phyloP scores from a whole-genome alignment of 768 basidiomycete genomes.

The Boletales sp. region DNA sequence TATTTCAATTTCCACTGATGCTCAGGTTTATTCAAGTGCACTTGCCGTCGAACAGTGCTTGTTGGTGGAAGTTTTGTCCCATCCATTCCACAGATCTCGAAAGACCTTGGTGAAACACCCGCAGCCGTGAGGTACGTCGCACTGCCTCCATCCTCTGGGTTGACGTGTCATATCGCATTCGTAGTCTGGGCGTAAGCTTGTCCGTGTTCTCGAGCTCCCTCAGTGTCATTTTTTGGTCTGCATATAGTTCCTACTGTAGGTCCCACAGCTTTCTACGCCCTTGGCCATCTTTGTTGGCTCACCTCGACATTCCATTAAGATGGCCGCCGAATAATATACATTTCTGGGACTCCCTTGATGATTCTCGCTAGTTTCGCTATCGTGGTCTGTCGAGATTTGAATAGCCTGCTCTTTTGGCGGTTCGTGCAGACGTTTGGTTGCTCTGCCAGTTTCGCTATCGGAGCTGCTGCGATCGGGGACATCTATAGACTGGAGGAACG shows the following conservation, averaged over 20 bases:
- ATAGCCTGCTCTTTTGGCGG: constrained; percentile 55
- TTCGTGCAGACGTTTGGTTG: constrained; percentile 54
- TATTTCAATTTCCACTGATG: not conserved
- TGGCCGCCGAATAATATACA: constrained; percentile 62
- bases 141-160: no score
- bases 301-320: constrained; percentile 35
- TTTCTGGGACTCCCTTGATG: constrained; percentile 56
- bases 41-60: constrained; percentile 45
- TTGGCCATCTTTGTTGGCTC: not conserved
- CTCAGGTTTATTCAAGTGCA: not conserved
- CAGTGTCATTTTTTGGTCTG: constrained; percentile 50
- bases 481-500: constrained; percentile 64
- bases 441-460: constrained; percentile 32
- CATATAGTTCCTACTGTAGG: constrained; percentile 49
- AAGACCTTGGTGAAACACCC: constrained; percentile 56
- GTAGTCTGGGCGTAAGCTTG: constrained; percentile 48
- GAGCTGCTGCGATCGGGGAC: constrained; percentile 59
- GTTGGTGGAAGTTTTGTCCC: constrained; percentile 69
- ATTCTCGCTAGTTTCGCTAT: constrained; percentile 60
- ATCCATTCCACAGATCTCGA: constrained; percentile 68
- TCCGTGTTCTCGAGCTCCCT: constrained; percentile 45
- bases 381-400: constrained; percentile 39
- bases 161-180: not conserved
- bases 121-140: constrained; percentile 51
- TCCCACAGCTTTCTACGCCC: not conserved